Percentiles rank a stretch among this genome's conserved stretches.
Conservation (phyloP, 805 yeast species). For the Barnettozyma californica region DNA sequence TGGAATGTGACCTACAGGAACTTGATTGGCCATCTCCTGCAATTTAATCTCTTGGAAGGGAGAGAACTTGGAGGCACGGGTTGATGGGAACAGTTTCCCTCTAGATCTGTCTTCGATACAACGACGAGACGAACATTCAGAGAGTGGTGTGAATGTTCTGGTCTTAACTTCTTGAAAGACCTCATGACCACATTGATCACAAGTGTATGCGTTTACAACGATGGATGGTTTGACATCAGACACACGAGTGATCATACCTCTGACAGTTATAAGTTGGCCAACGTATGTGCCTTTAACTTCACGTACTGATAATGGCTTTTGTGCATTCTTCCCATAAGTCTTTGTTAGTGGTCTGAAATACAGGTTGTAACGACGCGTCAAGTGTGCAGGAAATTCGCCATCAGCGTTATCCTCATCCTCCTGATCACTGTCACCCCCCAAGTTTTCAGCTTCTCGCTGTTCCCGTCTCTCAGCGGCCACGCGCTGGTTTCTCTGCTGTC, state of each 20-base stretch:
- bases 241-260: conserved; percentile 93
- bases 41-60: conserved; percentile 94
- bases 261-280: conserved; percentile 82
- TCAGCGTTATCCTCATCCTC: conserved; percentile 29
- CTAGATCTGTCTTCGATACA: conserved; percentile 75
- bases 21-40: conserved; percentile 94
- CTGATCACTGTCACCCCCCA: conserved; percentile 23
- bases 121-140: conserved; percentile 77
- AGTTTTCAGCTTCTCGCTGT: conserved; percentile 43
- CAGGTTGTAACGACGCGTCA: conserved; percentile 80
- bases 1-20: conserved; percentile 97
- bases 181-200: conserved; percentile 96
- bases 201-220: conserved; percentile 88
- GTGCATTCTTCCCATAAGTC: conserved; percentile 22
- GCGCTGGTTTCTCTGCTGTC: conserved; percentile 76
- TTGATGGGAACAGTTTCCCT: conserved; percentile 87
- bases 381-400: conserved; percentile 70
- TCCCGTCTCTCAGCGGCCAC: conserved; percentile 61
- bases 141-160: conserved; percentile 79
- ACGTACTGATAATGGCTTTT: conserved; percentile 77
- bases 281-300: conserved; percentile 78
- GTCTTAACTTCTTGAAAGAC: conserved; percentile 91
- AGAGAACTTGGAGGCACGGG: conserved; percentile 92
- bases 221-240: conserved; percentile 95
- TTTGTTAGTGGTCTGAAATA: conserved; percentile 77